Conservation (phyloP, 345 rosid species). For the Eucalyptus marginata region DNA sequence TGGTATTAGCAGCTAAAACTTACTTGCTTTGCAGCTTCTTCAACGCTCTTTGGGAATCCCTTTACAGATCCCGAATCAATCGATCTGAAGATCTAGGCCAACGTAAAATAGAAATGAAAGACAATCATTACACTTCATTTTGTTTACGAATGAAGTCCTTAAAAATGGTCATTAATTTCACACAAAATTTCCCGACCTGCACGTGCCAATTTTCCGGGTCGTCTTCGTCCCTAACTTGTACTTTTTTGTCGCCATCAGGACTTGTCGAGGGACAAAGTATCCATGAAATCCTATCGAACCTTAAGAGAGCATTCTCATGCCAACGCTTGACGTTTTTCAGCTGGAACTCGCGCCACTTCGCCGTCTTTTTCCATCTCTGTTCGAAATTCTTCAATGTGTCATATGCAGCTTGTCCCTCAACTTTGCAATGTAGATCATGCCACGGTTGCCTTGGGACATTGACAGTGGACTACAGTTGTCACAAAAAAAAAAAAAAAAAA, state of each 20-base stretch:
- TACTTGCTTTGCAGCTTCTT: constrained; percentile 44
- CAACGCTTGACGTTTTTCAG: constrained; percentile 15
- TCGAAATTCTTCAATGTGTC: constrained; percentile 50
- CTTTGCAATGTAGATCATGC: constrained; percentile 7
- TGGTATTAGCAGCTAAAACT: constrained; percentile 5
- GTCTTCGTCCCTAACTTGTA: too few relatives aligned
- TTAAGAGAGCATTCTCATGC: constrained; percentile 45
- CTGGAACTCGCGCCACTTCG: too few relatives aligned
- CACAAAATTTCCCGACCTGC: too few relatives aligned
- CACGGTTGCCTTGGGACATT: constrained; percentile 38
- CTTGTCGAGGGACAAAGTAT: too few relatives aligned
- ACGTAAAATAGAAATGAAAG: too few relatives aligned
- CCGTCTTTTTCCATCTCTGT: background rate
- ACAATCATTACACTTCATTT: accelerated
- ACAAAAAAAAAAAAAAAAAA: too few relatives aligned
- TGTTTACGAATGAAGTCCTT: background rate
- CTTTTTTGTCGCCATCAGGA: too few relatives aligned
- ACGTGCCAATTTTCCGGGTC: too few relatives aligned
- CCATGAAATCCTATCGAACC: constrained; percentile 11
- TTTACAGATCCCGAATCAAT: constrained; percentile 61
- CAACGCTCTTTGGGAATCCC: constrained; percentile 39
- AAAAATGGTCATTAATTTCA: too few relatives aligned
- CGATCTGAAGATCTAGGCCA: constrained; percentile 41
- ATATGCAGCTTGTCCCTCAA: constrained; percentile 71
- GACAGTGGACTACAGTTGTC: too few relatives aligned